Evolutionary conservation across 768 basidiomycete genomes (phyloP), one percentile per base, ranked within the genome.

Genomic region (Suillus hirtellus): DNA sequence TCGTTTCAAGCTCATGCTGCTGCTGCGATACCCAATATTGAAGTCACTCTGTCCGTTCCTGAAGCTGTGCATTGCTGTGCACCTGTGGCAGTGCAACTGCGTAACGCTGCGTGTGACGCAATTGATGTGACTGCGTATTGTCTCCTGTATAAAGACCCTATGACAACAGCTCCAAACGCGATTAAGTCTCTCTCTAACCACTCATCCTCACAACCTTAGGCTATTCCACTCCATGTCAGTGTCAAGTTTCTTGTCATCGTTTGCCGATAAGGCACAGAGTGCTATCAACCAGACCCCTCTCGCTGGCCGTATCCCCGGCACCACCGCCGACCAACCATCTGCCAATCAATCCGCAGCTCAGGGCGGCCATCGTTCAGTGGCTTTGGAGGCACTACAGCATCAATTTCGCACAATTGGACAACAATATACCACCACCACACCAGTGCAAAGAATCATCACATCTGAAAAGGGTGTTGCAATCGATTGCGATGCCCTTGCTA

Each of bases 391-490:
- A 40, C 73, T 93, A 64, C 87, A 89, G 65, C 82, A 93, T 68
- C 89, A 91, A 73, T 80, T 94, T 56, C 85, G 92, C 47, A 79
- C 80, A 43, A 76, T 93, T 54, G 86, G 89, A 60, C 89, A 92
- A 69, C 89, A 90, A 67, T 93, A 93, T 74, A 88, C 87, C 44
- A 78, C 83, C 0, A 85, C 89, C 0, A 80, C 81, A 2, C 89
- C 90, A 4, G 73, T 89, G 0, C 93, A 94, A 78, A 89, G 86
- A 71, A 86, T 93, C 63, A 88, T 95, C 66, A 94, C 93, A 0
- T 77, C 84, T 7, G 84, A 86, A 72, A 95, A 94, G 73, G 89
- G 92, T 4, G 79, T 93, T 17, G 86, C 89, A 21, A 81, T 95
- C 67, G 90, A 92, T 73, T 83, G 85, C 69, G 89, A 93, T 67